phyloP scores from a whole-genome alignment of 352 stramenopile genomes.

The Phytophthora meadii region DNA sequence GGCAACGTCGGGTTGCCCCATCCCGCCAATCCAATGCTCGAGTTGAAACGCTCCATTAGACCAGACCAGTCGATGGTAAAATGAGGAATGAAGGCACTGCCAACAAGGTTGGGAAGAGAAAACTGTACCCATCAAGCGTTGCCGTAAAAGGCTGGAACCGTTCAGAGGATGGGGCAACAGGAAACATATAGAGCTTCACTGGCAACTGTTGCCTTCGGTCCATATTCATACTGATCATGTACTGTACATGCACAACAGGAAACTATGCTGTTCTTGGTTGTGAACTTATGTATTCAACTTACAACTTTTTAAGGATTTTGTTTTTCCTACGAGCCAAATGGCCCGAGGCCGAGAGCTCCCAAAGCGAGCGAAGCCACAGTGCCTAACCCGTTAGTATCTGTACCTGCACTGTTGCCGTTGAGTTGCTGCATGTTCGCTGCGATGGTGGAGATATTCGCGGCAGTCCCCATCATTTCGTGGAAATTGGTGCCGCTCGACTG shows the following conservation, averaged over 20 bases:
- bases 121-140: constrained; percentile 36
- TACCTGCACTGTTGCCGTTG: constrained; percentile 11
- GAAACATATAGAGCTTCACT: not conserved
- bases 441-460: constrained; percentile 22
- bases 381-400: constrained; percentile 13
- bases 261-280: too few relatives aligned
- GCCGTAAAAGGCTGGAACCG: constrained; percentile 4
- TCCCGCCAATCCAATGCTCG: constrained; percentile 27
- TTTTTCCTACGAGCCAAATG: constrained; percentile 11
- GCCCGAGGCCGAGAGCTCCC: constrained; percentile 18
- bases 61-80: constrained; percentile 8
- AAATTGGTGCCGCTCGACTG: constrained; percentile 15
- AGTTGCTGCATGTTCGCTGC: constrained; percentile 26
- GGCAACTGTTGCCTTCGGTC: too few relatives aligned
- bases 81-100: constrained; percentile 23
- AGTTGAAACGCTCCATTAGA: constrained; percentile 25
- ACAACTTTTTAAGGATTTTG: not conserved
- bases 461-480: constrained; percentile 26
- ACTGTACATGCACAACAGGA: not conserved
- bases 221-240: too few relatives aligned
- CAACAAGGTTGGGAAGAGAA: not conserved
- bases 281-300: not conserved
- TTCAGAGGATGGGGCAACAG: constrained; percentile 1
- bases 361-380: constrained; percentile 17
- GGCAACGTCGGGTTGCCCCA: constrained; percentile 31